Evolutionary conservation across 441 rosid genomes (phyloP).

Genomic region (Pelargonium australe): DNA sequence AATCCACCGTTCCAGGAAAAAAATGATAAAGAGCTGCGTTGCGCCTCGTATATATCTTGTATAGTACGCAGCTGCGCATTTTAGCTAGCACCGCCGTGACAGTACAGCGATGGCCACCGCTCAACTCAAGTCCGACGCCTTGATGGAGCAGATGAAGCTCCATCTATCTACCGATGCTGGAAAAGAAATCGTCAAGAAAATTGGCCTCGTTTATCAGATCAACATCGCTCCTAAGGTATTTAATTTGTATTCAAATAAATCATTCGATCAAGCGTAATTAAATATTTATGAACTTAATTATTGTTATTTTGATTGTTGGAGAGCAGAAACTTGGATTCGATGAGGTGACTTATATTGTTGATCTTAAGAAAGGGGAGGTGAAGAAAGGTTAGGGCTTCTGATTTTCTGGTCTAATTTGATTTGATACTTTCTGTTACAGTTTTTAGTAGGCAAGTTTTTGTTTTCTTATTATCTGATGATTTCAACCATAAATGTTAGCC

Average conservation of each 20-base stretch:
- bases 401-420: neutral
- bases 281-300: neutral
- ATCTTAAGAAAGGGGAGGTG: constrained; percentile 90
- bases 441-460: neutral
- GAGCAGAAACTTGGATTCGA: constrained; percentile 78
- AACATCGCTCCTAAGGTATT: constrained; percentile 76
- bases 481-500: neutral
- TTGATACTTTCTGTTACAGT: neutral
- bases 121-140: constrained; percentile 59
- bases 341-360: constrained; percentile 62
- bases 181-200: constrained; percentile 44
- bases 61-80: constrained; percentile 5
- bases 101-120: constrained; percentile 17
- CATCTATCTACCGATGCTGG: constrained; percentile 75
- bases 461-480: neutral
- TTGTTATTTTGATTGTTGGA: constrained; percentile 5
- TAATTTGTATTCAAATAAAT: neutral
- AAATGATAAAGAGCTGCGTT: neutral
- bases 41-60: neutral
- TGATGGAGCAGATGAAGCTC: constrained; percentile 59
- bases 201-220: constrained; percentile 77
- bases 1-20: no score
- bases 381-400: constrained; percentile 49
- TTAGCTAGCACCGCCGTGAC: constrained; percentile 8
- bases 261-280: no score